Evolutionary conservation across 108 stramenopile genomes (phyloP).

Genomic region (Skeletonema grethae): DNA sequence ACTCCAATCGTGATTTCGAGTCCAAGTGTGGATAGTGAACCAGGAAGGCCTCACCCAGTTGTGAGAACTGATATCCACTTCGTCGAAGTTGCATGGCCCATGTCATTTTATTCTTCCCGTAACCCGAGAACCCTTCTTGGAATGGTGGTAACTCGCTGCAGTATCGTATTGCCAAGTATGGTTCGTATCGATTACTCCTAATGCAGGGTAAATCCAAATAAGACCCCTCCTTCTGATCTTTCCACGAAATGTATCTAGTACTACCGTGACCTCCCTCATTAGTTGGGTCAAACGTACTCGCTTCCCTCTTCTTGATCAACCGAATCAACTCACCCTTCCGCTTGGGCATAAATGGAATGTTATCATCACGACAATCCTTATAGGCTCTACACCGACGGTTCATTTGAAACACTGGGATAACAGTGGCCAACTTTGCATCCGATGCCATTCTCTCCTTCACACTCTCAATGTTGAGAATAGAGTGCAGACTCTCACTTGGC

Average conservation of each 20-base stretch:
- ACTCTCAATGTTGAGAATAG: conserved; percentile 30
- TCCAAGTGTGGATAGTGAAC: conserved; percentile 86
- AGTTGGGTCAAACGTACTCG: conserved; percentile 77
- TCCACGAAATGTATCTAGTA: conserved; percentile 68
- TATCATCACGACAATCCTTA: conserved; percentile 65
- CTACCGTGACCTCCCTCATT: conserved; percentile 85
- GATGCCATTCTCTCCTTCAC: conserved; percentile 46
- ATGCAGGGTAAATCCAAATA: conserved; percentile 70
- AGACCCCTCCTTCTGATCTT: conserved; percentile 41
- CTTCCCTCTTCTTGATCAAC: conserved; percentile 27
- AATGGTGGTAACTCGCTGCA: conserved; percentile 80
- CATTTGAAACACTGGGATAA: conserved; percentile 85
- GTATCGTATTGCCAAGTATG: conserved; percentile 75
- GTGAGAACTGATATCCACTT: conserved; percentile 61
- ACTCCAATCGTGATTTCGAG: conserved; percentile 57
- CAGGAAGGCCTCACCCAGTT: conserved; percentile 71
- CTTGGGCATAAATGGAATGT: conserved; percentile 69
- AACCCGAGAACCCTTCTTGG: conserved; percentile 75
- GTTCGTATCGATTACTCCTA: conserved; percentile 82
- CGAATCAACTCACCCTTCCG: conserved; percentile 40
- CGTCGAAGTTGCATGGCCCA: conserved; percentile 82
- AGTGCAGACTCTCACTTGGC: conserved; percentile 66
- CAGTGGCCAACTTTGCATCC: conserved; percentile 60
- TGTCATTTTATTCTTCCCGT: conserved; percentile 87
- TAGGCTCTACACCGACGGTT: conserved; percentile 57